Evolutionary conservation across 352 stramenopile species (phyloP).

Genomic region (Phytophthora kernoviae): DNA sequence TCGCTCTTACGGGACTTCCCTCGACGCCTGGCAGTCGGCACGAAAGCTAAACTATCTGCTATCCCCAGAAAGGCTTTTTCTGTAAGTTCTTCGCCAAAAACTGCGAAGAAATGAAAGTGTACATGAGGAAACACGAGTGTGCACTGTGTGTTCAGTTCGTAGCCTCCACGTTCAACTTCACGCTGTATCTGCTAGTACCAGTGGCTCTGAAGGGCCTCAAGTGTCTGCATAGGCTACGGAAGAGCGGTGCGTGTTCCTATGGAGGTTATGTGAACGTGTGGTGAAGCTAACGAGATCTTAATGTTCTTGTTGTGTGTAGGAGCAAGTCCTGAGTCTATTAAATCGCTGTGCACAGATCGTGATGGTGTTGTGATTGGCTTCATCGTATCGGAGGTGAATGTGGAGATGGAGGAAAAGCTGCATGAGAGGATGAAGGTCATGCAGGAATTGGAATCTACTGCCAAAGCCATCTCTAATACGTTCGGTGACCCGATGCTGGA

Average conservation of each 20-base stretch:
- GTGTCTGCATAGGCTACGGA: constrained; percentile 81
- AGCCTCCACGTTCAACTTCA: constrained; percentile 85
- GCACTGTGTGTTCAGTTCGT: constrained; percentile 84
- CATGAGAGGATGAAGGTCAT: constrained; percentile 79
- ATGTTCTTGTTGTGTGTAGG: constrained; percentile 38
- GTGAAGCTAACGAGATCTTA: neutral
- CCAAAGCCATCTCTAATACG: constrained; percentile 76
- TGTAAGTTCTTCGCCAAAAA: constrained; percentile 91
- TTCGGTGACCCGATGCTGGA: constrained; percentile 88
- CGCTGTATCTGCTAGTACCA: constrained; percentile 81
- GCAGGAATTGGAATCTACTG: constrained; percentile 75
- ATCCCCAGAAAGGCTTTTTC: constrained; percentile 89
- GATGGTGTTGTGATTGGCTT: constrained; percentile 88
- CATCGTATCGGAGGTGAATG: constrained; percentile 88
- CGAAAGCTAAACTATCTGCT: constrained; percentile 75
- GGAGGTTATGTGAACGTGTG: neutral
- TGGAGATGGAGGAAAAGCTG: constrained; percentile 82
- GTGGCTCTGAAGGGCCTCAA: constrained; percentile 67
- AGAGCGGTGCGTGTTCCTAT: constrained; percentile 56
- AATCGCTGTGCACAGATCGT: constrained; percentile 84
- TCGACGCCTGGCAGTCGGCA: constrained; percentile 72
- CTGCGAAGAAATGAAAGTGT: constrained; percentile 84
- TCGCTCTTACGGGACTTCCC: constrained; percentile 79
- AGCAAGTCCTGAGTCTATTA: constrained; percentile 78
- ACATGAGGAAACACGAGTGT: constrained; percentile 89